phyloP scores from a whole-genome alignment of 2,329 filamentous ascomycete species.

The Fusarium phyllophilum region DNA sequence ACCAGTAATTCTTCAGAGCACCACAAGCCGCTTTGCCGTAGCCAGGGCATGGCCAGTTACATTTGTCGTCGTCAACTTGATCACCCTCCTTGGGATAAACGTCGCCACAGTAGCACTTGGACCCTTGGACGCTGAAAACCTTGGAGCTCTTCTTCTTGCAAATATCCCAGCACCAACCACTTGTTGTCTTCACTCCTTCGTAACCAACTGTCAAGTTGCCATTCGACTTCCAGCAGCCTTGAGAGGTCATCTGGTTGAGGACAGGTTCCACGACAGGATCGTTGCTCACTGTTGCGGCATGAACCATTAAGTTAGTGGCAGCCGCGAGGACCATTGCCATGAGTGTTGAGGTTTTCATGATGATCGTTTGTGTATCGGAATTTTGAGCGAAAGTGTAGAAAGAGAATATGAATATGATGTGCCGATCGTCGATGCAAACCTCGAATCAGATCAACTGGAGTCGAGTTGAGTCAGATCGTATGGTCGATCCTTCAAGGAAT shows the following conservation, averaged over 20 bases:
- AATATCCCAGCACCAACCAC: slow-evolving; percentile 42
- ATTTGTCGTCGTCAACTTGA: slow-evolving; percentile 67
- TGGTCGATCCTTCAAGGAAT: not conserved
- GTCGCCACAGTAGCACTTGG: slow-evolving; percentile 68
- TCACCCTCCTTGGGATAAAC: slow-evolving; percentile 68
- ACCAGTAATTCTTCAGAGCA: slow-evolving; percentile 50
- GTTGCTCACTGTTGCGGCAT: not conserved
- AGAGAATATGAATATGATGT: not conserved
- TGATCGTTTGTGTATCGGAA: slow-evolving; percentile 9
- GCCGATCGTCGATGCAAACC: slow-evolving; percentile 1
- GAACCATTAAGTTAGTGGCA: not conserved
- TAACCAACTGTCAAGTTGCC: slow-evolving; percentile 51
- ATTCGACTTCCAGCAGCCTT: slow-evolving; percentile 62
- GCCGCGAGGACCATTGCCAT: slow-evolving; percentile 45
- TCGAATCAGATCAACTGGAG: slow-evolving; percentile 44
- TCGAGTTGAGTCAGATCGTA: slow-evolving; percentile 20
- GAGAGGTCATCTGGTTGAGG: slow-evolving; percentile 53
- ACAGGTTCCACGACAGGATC: slow-evolving; percentile 51
- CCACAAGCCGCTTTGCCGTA: slow-evolving; percentile 71
- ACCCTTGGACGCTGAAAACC: too few relatives aligned
- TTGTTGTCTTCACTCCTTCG: slow-evolving; percentile 40
- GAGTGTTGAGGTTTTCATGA: slow-evolving; percentile 48
- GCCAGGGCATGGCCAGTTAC: slow-evolving; percentile 73
- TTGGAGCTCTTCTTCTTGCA: too few relatives aligned
- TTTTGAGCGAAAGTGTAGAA: slow-evolving; percentile 28